Conservation (phyloP, 768 basidiomycete species). For the Phlebiopsis flavidoalba region DNA sequence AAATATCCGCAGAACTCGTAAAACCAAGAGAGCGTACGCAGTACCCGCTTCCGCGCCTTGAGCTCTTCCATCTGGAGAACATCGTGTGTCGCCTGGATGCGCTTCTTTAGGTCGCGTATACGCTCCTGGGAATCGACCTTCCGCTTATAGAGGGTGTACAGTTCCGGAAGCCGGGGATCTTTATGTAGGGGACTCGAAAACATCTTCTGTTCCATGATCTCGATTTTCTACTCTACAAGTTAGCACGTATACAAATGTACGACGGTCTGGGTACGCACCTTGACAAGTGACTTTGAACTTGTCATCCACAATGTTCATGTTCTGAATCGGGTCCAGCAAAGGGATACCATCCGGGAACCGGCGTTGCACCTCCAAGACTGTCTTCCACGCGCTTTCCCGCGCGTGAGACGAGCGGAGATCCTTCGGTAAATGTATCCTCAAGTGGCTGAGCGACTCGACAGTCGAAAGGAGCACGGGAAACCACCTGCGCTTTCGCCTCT, state of each 20-base stretch:
- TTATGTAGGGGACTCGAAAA: conserved; percentile 72
- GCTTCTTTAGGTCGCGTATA: conserved; percentile 76
- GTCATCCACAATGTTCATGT: conserved; percentile 95
- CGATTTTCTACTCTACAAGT: conserved; percentile 74
- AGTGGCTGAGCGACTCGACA: conserved; percentile 78
- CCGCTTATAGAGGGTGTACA: conserved; percentile 75
- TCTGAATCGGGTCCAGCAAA: conserved; percentile 84
- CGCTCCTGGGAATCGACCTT: conserved; percentile 69
- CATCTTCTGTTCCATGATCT: conserved; percentile 83
- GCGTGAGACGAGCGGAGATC: conserved; percentile 75
- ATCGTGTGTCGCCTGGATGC: conserved; percentile 86
- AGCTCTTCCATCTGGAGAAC: conserved; percentile 95
- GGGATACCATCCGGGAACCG: conserved; percentile 86
- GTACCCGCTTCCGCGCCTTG: conserved; percentile 89
- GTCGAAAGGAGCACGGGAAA: conserved; percentile 88
- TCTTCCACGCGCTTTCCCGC: conserved; percentile 85
- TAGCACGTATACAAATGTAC: background rate
- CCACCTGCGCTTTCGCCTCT: conserved; percentile 81
- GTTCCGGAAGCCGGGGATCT: conserved; percentile 69
- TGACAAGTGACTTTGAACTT: conserved; percentile 84
- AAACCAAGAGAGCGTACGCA: conserved; percentile 90
- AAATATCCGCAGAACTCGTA: conserved; percentile 82
- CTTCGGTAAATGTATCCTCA: conserved; percentile 86
- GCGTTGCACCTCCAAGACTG: conserved; percentile 84
- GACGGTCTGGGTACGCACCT: conserved; percentile 39